These are phyloP conservation scores for Angomonas ambiguus DNA, from an alignment of 208 protist species.

Conservation along the genomic window DNA sequence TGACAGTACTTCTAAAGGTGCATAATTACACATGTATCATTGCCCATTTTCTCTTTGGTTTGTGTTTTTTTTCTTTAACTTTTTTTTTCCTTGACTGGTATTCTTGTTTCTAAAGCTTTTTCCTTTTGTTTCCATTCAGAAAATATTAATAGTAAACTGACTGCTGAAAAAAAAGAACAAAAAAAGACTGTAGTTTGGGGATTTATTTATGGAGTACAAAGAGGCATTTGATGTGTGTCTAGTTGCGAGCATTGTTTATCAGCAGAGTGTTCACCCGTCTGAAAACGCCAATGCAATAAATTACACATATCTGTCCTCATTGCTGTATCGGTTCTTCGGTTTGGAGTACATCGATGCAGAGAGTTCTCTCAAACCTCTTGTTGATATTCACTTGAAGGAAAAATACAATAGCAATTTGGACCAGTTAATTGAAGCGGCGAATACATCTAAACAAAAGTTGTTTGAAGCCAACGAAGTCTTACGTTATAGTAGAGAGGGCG, in stretches of 20 bases:
- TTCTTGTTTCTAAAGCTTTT: background rate
- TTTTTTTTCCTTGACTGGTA: slow-evolving; percentile 10
- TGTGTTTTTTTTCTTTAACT: slow-evolving; percentile 1
- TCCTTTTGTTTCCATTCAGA: background rate
- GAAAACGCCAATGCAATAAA: background rate
- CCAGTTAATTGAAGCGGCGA: background rate
- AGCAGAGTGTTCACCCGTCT: background rate
- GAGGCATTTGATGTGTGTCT: slow-evolving; percentile 3
- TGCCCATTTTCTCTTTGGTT: background rate
- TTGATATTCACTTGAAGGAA: background rate
- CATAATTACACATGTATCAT: background rate
- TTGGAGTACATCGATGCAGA: background rate
- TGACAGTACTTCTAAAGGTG: too few species aligned
- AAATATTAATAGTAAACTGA: background rate
- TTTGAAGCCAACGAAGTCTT: background rate
- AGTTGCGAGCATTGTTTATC: background rate
- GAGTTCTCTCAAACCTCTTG: background rate
- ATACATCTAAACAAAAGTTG: background rate
- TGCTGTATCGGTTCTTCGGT: slow-evolving; percentile 1
- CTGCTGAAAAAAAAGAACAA: background rate
- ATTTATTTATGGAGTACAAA: slow-evolving; percentile 1
- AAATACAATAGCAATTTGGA: background rate
- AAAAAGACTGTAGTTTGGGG: background rate
- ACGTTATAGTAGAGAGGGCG: background rate
- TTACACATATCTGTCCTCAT: background rate